Conservation (phyloP, 1,284 basidiomycete genomes). For the Heliocybe sulcata region DNA sequence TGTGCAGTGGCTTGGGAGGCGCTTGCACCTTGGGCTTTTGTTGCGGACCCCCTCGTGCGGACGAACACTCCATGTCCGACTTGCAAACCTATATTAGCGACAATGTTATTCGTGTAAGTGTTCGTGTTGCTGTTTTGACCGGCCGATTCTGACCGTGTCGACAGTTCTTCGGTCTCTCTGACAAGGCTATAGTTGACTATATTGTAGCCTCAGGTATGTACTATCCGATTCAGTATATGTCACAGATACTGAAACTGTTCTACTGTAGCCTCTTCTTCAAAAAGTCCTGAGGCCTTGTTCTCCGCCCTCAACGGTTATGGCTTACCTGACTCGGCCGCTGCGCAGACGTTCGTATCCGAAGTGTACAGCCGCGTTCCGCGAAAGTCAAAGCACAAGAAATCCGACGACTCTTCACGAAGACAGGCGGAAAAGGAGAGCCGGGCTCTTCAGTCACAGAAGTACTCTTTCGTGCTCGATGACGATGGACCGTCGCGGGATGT, state of each 20-base stretch:
- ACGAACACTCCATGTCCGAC: slow-evolving; percentile 31
- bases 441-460: slow-evolving; percentile 67
- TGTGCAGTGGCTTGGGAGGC: no score
- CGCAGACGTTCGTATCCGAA: slow-evolving; percentile 73
- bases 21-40: no score
- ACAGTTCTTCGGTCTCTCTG: slow-evolving; percentile 77
- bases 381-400: slow-evolving; percentile 59
- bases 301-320: slow-evolving; percentile 69
- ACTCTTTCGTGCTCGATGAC: slow-evolving; percentile 75
- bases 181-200: slow-evolving; percentile 79
- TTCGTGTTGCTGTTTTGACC: background rate
- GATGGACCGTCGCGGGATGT: slow-evolving; percentile 36
- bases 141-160: background rate
- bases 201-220: slow-evolving; percentile 74
- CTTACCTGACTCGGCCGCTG: slow-evolving; percentile 72
- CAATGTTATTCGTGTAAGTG: slow-evolving; percentile 65
- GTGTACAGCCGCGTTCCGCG: slow-evolving; percentile 75
- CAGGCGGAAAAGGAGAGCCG: slow-evolving; percentile 68
- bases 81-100: slow-evolving; percentile 81
- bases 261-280: slow-evolving; percentile 67
- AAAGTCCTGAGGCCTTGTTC: slow-evolving; percentile 76
- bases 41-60: no score
- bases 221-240: slow-evolving; percentile 6
- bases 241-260: slow-evolving; percentile 14
- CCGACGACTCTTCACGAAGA: slow-evolving; percentile 43